Evolutionary conservation across 805 yeast species (phyloP).

Genomic region (Wickerhamomyces mucosus): DNA sequence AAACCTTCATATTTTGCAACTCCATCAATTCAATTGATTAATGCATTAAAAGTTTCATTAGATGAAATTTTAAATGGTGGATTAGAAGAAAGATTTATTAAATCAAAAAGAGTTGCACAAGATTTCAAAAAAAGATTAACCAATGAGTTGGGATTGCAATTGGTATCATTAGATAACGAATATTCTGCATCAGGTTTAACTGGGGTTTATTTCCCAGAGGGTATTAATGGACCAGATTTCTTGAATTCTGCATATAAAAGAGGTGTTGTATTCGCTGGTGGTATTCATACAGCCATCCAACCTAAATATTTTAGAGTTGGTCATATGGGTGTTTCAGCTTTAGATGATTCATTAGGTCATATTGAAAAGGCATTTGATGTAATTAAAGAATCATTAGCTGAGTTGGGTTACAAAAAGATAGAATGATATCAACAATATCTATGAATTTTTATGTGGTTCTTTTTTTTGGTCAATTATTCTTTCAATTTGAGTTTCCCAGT

Average conservation of each 20-base stretch:
- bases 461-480: neutral
- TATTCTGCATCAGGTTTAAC: conserved; percentile 84
- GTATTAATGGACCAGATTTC: conserved; percentile 58
- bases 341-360: conserved; percentile 45
- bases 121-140: conserved; percentile 49
- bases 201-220: conserved; percentile 76
- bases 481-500: neutral
- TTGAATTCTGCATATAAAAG: conserved; percentile 44
- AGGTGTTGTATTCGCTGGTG: conserved; percentile 80
- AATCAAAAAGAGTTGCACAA: conserved; percentile 53
- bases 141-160: conserved; percentile 51
- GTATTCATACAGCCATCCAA: conserved; percentile 73
- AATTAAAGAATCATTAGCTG: conserved; percentile 32
- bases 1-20: conserved; percentile 89
- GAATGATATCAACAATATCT: neutral
- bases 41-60: conserved; percentile 71
- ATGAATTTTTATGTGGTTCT: neutral
- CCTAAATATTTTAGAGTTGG: conserved; percentile 88
- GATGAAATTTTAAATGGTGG: conserved; percentile 52
- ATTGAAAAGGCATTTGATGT: conserved; percentile 39
- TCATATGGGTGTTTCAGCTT: conserved; percentile 85
- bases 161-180: conserved; percentile 46
- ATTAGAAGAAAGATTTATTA: conserved; percentile 51
- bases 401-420: conserved; percentile 25
- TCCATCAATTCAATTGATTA: conserved; percentile 83